A percentile compares a stretch with the other conserved stretches of the same genome.
Conservation (phyloP, 108 stramenopile genomes). For the Pseudonitzschia pungens region DNA sequence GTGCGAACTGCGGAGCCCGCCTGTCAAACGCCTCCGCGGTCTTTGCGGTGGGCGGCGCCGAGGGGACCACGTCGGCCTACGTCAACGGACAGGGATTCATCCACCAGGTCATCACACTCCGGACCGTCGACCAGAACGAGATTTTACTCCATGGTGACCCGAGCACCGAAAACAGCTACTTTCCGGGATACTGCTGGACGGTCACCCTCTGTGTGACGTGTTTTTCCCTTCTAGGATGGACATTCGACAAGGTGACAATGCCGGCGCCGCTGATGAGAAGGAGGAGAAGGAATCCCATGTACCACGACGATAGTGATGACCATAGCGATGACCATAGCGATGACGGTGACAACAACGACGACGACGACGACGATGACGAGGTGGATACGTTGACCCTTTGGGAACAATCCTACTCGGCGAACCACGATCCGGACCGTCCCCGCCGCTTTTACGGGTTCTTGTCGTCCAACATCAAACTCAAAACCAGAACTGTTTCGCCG, state of each 20-base stretch:
- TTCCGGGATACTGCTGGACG: conserved; percentile 80
- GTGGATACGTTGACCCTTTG: too few relatives aligned
- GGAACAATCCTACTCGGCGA: too few relatives aligned
- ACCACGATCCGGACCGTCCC: too few relatives aligned
- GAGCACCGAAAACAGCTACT: conserved; percentile 67
- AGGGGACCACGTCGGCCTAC: conserved; percentile 75
- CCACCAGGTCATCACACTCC: conserved; percentile 76
- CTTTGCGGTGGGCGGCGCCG: conserved; percentile 72
- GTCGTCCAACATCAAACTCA: conserved; percentile 16
- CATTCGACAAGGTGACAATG: conserved; percentile 59
- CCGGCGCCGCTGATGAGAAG: too few relatives aligned
- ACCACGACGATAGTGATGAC: conserved; percentile 7
- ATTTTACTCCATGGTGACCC: conserved; percentile 49
- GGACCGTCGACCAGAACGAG: conserved; percentile 37
- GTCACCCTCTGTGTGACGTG: conserved; percentile 64
- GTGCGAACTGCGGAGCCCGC: conserved; percentile 48
- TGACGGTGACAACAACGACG: too few relatives aligned
- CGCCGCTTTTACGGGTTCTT: conserved; percentile 32
- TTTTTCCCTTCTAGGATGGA: conserved; percentile 77
- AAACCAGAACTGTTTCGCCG: too few relatives aligned
- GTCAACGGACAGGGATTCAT: conserved; percentile 82
- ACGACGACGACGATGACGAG: too few relatives aligned
- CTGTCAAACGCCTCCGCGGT: conserved; percentile 45
- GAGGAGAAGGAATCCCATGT: too few relatives aligned
- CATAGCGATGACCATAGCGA: too few relatives aligned